Conservation (phyloP, 2,329 filamentous ascomycete species). For the Cladophialophora exuberans region DNA sequence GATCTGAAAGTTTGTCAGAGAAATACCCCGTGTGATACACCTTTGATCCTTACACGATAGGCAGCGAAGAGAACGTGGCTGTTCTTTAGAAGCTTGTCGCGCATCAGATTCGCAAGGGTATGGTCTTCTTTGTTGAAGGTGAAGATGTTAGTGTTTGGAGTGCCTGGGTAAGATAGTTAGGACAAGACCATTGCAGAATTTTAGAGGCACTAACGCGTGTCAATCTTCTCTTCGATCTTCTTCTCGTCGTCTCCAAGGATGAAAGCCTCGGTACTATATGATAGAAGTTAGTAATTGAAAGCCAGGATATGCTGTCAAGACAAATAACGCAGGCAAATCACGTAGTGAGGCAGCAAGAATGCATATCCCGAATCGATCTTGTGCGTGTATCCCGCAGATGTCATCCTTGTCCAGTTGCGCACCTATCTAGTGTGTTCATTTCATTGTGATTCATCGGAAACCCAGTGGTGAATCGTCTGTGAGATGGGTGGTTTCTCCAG, state of each 20-base stretch:
- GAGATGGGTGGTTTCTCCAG: constrained; percentile 19
- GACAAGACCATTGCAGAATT: background rate
- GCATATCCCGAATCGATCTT: too few species aligned
- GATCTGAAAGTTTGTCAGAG: constrained; percentile 36
- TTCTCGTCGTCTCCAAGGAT: constrained; percentile 85
- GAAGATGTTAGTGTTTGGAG: constrained; percentile 94
- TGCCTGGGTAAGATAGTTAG: constrained; percentile 58
- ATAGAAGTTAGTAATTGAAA: constrained; percentile 9
- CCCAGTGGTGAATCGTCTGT: too few species aligned
- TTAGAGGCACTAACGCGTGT: constrained; percentile 72
- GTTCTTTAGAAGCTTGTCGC: constrained; percentile 81
- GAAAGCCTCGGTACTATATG: constrained; percentile 85
- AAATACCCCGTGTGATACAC: background rate
- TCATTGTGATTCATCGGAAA: constrained; percentile 8
- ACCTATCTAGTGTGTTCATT: constrained; percentile 20
- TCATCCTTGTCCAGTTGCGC: constrained; percentile 10
- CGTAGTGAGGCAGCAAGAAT: background rate
- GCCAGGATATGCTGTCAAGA: too few species aligned
- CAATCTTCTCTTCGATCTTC: constrained; percentile 86
- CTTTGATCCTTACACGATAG: constrained; percentile 71
- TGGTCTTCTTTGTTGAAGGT: constrained; percentile 96
- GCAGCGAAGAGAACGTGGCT: constrained; percentile 85
- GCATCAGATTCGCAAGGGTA: constrained; percentile 87
- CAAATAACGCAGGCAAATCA: constrained; percentile 10
- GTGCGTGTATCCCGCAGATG: background rate